These are phyloP conservation scores for Penicillium janthinellum DNA, from an alignment of 2,329 filamentous ascomycete genomes.

Conservation along the genomic window DNA sequence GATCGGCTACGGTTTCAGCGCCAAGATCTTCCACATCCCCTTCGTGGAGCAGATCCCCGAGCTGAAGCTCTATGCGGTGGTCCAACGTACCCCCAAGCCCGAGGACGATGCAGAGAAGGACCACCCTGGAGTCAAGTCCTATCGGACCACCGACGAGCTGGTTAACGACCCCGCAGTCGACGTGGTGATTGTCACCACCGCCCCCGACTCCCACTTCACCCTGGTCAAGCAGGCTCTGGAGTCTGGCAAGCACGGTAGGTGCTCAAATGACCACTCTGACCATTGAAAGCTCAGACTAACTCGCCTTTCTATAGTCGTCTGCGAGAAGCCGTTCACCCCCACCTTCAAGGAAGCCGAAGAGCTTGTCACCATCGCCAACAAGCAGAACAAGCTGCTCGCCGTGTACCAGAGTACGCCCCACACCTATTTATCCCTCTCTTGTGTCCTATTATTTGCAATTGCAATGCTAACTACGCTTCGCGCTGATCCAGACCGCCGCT, in stretches of 20 bases:
- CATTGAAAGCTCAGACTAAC: neutral
- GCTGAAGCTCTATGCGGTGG: constrained; percentile 71
- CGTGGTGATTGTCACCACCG: constrained; percentile 70
- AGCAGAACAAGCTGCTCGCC: constrained; percentile 57
- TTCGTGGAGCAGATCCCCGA: constrained; percentile 67
- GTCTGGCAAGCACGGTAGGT: constrained; percentile 66
- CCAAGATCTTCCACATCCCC: constrained; percentile 83
- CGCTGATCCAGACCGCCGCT: constrained; percentile 60
- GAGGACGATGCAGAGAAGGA: constrained; percentile 69
- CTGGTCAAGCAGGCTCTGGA: constrained; percentile 67
- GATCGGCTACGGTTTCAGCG: constrained; percentile 64
- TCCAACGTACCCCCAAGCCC: constrained; percentile 69
- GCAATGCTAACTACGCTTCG: constrained; percentile 8
- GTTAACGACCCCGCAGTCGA: constrained; percentile 67
- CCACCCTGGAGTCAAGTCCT: constrained; percentile 66
- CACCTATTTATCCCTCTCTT: neutral
- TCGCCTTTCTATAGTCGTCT: constrained; percentile 56
- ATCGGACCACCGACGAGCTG: constrained; percentile 63
- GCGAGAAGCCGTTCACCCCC: constrained; percentile 82
- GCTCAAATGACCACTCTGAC: neutral
- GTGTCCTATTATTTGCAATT: neutral
- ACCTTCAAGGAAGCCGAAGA: constrained; percentile 67
- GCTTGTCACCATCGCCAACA: constrained; percentile 59
- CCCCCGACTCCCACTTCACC: constrained; percentile 69
- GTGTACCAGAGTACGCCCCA: constrained; percentile 65